Evolutionary conservation across 345 rosid species (phyloP), one percentile per base, ranked within the genome.

Genomic region (Triadica sebifera): DNA sequence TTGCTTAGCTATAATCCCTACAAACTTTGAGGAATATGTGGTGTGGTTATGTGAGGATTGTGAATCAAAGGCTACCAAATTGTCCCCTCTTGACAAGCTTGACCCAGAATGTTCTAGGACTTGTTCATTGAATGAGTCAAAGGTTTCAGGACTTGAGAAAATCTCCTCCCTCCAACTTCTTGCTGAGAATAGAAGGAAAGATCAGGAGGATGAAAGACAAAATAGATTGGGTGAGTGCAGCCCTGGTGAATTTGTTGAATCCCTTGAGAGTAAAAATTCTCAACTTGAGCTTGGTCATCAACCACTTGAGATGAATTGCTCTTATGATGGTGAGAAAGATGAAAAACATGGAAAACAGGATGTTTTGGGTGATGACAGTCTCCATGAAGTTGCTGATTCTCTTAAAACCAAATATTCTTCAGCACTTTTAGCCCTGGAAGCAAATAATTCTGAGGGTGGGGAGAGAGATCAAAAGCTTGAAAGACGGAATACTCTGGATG

Each of bases 1-100:
- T 49, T 77, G 98, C 75, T 75, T 91, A 29, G 64, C 59, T 41
- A 74, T 58, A 70, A 19, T 85, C 17, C 96, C 93, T 6, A 67
- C 39, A 81, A 76, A 82, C 75, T 77, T 87, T 20, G 81, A 81
- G 11, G 90, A 86, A 47, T 51, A 69, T 71, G 83, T 88, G 46
- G 70, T 69, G 47, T 93, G 97, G 96, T 81, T 75, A 17, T 93
- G 98, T 34, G 84, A 65, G 67, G 89, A 81, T 75, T 91, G 97
- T 81, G 82, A 68, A 52, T 69, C 83, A 5, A 71, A 73, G 73
- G 41, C 53, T 67, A 73, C 20, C n/a, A 67, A 78, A 19, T 45
- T 55, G 12, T 43, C 69, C 39, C 19, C 53, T 8, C n/a, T 43
- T 63, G 72, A 68, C 59, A 69, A 58, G 41, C 19, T 41, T 71